Conservation (phyloP, 495 filamentous ascomycete genomes). For the Aspergillus leporis region DNA sequence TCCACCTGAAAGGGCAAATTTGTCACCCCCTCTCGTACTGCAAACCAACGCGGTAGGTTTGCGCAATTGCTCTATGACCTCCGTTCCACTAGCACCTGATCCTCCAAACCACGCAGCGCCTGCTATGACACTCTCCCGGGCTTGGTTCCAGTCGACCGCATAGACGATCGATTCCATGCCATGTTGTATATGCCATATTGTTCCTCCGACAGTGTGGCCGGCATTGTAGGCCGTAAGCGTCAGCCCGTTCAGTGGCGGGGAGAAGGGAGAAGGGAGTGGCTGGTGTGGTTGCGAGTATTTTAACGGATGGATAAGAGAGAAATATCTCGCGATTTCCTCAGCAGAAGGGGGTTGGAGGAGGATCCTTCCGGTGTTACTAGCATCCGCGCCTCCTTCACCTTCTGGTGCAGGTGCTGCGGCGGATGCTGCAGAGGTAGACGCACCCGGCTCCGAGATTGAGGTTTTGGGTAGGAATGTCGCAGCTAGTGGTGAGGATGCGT, state of each 20-base stretch:
- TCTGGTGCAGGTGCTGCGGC: slow-evolving; percentile 28
- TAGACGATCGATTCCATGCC: slow-evolving; percentile 97
- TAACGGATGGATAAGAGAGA: slow-evolving; percentile 85
- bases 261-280: slow-evolving; percentile 80
- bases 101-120: slow-evolving; percentile 93
- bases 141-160: slow-evolving; percentile 97
- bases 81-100: slow-evolving; percentile 75
- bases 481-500: slow-evolving; percentile 84
- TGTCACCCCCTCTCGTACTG: slow-evolving; percentile 78
- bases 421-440: slow-evolving; percentile 50
- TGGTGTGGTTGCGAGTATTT: slow-evolving; percentile 97
- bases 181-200: slow-evolving; percentile 99
- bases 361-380: slow-evolving; percentile 48
- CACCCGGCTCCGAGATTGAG: slow-evolving; percentile 66
- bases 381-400: slow-evolving; percentile 23
- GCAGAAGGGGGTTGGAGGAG: slow-evolving; percentile 77
- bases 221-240: slow-evolving; percentile 97
- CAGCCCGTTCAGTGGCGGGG: slow-evolving; percentile 84
- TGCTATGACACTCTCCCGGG: slow-evolving; percentile 85
- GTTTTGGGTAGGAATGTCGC: slow-evolving; percentile 70
- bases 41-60: slow-evolving; percentile 94
- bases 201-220: slow-evolving; percentile 92
- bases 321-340: slow-evolving; percentile 90
- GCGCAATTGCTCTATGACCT: slow-evolving; percentile 88
- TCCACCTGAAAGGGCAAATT: slow-evolving; percentile 66